Conservation (phyloP, 305 asterid species). For the Stenogyne calaminthoides region DNA sequence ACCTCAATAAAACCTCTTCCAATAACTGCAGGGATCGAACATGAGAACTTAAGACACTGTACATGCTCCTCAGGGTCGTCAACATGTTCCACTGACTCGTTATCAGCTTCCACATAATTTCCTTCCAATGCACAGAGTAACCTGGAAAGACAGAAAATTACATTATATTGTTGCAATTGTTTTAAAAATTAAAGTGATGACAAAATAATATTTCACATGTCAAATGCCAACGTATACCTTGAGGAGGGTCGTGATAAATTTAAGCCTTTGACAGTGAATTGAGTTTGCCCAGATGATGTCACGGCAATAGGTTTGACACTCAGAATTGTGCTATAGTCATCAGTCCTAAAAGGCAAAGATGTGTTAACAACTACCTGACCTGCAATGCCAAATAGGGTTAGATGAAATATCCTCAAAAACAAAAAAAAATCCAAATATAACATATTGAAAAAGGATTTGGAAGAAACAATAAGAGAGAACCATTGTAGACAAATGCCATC, state of each 20-base stretch:
- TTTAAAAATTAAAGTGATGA: constrained; percentile 8
- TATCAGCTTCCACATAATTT: constrained; percentile 53
- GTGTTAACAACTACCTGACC: constrained; percentile 69
- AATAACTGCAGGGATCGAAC: constrained; percentile 55
- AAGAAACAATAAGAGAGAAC: constrained; percentile 39
- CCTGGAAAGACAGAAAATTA: constrained; percentile 40
- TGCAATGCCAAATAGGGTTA: constrained; percentile 41
- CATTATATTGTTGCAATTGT: constrained; percentile 14
- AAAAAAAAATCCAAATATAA: constrained; percentile 22
- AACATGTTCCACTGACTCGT: constrained; percentile 40
- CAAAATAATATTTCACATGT: constrained; percentile 17
- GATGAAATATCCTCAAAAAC: constrained; percentile 24
- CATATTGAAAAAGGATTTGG: constrained; percentile 11
- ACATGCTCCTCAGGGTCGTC: constrained; percentile 42
- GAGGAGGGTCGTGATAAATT: constrained; percentile 61
- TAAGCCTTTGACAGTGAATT: constrained; percentile 62
- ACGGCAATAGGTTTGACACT: constrained; percentile 78
- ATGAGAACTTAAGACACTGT: constrained; percentile 53
- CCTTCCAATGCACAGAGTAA: constrained; percentile 75
- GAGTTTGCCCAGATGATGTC: constrained; percentile 59
- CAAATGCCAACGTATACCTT: constrained; percentile 47
- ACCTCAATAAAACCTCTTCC: constrained; percentile 94
- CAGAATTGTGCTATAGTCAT: constrained; percentile 47
- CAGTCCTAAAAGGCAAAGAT: constrained; percentile 50
- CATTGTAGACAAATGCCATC: constrained; percentile 62